Evolutionary conservation across 2,329 filamentous ascomycete genomes (phyloP), one percentile per base, ranked within the genome.

Genomic region (Calonectria montana): DNA sequence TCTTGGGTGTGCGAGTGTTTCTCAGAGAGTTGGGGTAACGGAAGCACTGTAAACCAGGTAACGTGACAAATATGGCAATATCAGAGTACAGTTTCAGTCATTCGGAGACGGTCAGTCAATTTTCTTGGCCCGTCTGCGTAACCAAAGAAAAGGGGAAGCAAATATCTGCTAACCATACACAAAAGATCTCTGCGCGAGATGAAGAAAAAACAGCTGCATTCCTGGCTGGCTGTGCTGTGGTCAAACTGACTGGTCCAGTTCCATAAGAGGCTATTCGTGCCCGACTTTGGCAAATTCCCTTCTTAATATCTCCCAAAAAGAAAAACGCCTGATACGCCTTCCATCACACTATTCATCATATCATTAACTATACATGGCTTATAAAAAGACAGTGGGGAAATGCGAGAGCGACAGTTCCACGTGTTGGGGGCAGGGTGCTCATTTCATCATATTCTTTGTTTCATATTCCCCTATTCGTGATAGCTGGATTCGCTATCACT

Each of bases 291-390:
- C 57, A 70, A 71, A 73, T 73, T 59, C 45, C 61, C 43, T 64
- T 53, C 50, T 31, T 39, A 23, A 18, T 21, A 35, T 68, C 35
- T 31, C 39, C 50, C 27, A 67, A 41, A 48, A 31, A 27, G 29
- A 53, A 37, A 23, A 77, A 77, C 75, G 57, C 75, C 74, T 39
- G 10, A 55, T 57, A 68, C 74, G 67, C 75, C 74, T 57, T 66
- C 67, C 69, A 67, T 70, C 12, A 50, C 57, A 31, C 16, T 21
- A 47, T 39, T 65, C 62, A 62, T 66, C 48, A 72, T 47, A 21
- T 72, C 69, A 55, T 62, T 75, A 75, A 63, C 70, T 48, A 50
- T 75, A 76, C 74, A 74, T 18, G 43, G 55, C 50, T 25, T 55
- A 57, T 59, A 69, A 57, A 57, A 37, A 70, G 59, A 23, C 37